These are phyloP conservation scores for Umbelopsis isabellina DNA, from an alignment of 192 early-diverging fungal species.

Conservation along the genomic window DNA sequence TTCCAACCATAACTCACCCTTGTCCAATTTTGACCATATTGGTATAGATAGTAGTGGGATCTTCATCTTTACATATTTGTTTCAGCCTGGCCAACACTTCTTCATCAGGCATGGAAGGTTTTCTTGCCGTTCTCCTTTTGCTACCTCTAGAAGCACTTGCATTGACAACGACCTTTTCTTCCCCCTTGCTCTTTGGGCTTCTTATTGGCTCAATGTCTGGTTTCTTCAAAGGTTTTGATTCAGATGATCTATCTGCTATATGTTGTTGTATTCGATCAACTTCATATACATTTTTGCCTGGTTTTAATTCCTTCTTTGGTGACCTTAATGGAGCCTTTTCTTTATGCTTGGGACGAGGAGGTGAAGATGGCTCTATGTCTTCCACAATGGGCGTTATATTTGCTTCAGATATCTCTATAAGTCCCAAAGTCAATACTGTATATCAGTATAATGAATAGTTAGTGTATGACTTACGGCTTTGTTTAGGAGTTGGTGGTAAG, in stretches of 20 bases:
- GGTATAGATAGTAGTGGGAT: constrained; percentile 73
- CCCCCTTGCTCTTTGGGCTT: too few relatives aligned
- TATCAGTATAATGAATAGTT: neutral
- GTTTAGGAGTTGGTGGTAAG: too few relatives aligned
- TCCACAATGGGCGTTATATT: too few relatives aligned
- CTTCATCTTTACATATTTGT: constrained; percentile 83
- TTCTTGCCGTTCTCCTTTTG: neutral
- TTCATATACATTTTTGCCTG: neutral
- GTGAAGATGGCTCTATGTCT: neutral
- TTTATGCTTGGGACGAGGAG: constrained; percentile 7
- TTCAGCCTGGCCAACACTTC: constrained; percentile 85
- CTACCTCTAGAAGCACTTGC: neutral
- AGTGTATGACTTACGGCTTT: too few relatives aligned
- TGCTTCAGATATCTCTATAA: too few relatives aligned
- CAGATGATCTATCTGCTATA: too few relatives aligned
- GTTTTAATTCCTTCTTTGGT: neutral
- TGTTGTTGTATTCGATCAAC: too few relatives aligned
- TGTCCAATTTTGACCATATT: constrained; percentile 50
- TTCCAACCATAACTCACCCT: constrained; percentile 20
- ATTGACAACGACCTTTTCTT: too few relatives aligned
- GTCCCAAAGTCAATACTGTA: neutral
- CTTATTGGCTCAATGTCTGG: too few relatives aligned
- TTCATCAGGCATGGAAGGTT: constrained; percentile 41
- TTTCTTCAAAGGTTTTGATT: too few relatives aligned
- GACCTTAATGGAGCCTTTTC: constrained; percentile 10